Base-by-base conservation (phyloP, 2,329 filamentous ascomycete genomes). In the Sporothrix humicola region DNA sequence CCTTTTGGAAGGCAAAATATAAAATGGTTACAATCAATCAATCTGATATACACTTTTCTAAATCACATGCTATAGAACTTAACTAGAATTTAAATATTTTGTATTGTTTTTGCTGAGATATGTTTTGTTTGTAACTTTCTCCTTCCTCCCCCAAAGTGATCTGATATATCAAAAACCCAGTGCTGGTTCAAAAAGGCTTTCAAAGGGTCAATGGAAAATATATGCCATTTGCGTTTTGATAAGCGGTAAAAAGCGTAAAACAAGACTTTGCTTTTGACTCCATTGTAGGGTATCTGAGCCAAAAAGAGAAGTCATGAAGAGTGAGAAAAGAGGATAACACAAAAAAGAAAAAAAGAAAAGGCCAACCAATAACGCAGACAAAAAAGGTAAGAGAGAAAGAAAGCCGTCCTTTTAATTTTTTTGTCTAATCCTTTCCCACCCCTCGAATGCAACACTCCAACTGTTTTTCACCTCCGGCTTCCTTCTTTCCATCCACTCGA, bases 381-480 rank as follows among this genome's bases (percentile, higher is more conserved):
- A 54, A 54, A 20, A 54, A 10, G 52, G 8, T 17, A 58, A 15
- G 8, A 46, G 6, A 63, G n/a, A 13, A 23, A 46, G 37, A 17
- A 17, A 20, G n/a, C 52, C 59, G 9, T 66, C 42, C 42, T 26
- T 66, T 48, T 42, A 13, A 23, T 66, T 23, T 66, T 65, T 17
- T 66, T 66, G 61, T 66, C 61, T 48, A 66, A 48, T 66, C 20
- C 61, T 48, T 66, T 66, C 15, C n/a, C 12, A n/a, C 37, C 59
- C 17, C 20, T 13, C 31, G 31, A 37, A 37, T 3, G 20, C 42
- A 6, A 7, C 42, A 9, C n/a, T 13, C 15, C 17, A 9, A 0
- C 48, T 66, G n/a, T 44, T 31, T 44, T 17, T 20, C 61, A 48
- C 42, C 61, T 42, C 37, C n/a, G 3, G 10, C n/a, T 9, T 8